Conservation (phyloP, 2,329 filamentous ascomycete species). For the Penicillium sp. region DNA sequence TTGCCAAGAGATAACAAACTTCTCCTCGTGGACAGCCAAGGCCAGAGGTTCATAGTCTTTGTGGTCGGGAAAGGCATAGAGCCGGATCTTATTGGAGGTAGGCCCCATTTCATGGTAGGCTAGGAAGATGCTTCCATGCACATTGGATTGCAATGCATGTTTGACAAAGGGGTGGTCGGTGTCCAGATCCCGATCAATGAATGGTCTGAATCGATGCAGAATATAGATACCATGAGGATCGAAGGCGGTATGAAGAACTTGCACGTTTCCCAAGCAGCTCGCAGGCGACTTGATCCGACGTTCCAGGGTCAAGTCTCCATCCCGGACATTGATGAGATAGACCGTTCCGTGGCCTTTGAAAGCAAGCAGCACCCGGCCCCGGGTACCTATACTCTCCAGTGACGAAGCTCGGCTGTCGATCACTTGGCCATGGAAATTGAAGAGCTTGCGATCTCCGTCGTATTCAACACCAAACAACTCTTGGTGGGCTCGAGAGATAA, state of each 20-base stretch:
- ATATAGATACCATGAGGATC: constrained; percentile 26
- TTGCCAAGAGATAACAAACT: constrained; percentile 39
- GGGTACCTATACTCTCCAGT: constrained; percentile 18
- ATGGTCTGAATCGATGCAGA: constrained; percentile 32
- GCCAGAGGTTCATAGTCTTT: constrained; percentile 29
- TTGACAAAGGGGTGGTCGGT: constrained; percentile 32
- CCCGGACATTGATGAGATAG: constrained; percentile 23
- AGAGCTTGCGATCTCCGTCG: constrained; percentile 28
- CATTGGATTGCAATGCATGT: constrained; percentile 26
- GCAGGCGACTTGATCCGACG: constrained; percentile 22
- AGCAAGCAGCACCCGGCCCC: constrained; percentile 26
- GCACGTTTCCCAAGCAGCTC: constrained; percentile 24
- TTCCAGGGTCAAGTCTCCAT: constrained; percentile 16
- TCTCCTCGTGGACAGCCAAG: constrained; percentile 22
- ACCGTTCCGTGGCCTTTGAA: constrained; percentile 29
- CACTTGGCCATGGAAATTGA: constrained; percentile 22
- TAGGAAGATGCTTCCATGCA: constrained; percentile 25
- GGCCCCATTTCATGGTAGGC: constrained; percentile 24
- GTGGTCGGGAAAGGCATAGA: constrained; percentile 30
- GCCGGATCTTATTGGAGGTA: constrained; percentile 10
- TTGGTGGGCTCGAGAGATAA: constrained; percentile 29
- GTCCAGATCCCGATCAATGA: constrained; percentile 18
- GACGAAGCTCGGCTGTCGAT: constrained; percentile 36
- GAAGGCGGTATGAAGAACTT: constrained; percentile 33
- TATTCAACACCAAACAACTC: constrained; percentile 38